A percentile compares a stretch with the other conserved stretches of the same genome.
These are phyloP conservation scores for Periconia macrospinosa DNA, from an alignment of 2,329 filamentous ascomycete species.

Conservation along the genomic window DNA sequence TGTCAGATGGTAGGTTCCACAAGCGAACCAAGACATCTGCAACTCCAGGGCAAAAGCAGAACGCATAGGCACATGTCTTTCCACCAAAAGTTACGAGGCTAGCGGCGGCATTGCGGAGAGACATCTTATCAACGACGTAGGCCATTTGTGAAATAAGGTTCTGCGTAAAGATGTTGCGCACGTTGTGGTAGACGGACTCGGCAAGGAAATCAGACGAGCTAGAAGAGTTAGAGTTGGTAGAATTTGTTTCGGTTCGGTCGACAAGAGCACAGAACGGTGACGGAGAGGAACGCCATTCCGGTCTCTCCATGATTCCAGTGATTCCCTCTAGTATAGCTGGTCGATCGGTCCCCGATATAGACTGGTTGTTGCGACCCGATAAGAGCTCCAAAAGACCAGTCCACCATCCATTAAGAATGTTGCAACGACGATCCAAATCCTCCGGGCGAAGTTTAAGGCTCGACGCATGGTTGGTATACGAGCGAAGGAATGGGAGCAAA, in stretches of 20 bases:
- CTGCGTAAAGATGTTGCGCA: slow-evolving; percentile 81
- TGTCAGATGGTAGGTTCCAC: slow-evolving; percentile 72
- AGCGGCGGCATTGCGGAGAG: slow-evolving; percentile 70
- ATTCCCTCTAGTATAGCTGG: slow-evolving; percentile 78
- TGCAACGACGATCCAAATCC: slow-evolving; percentile 77
- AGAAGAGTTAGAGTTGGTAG: slow-evolving; percentile 61
- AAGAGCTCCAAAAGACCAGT: slow-evolving; percentile 78
- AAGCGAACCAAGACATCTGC: slow-evolving; percentile 80
- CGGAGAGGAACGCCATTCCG: slow-evolving; percentile 80
- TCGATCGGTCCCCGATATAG: slow-evolving; percentile 80
- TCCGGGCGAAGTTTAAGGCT: slow-evolving; percentile 70
- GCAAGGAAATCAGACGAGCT: slow-evolving; percentile 68
- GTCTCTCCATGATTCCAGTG: slow-evolving; percentile 80
- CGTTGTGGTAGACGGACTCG: slow-evolving; percentile 82
- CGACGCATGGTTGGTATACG: slow-evolving; percentile 68
- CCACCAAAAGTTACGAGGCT: slow-evolving; percentile 78
- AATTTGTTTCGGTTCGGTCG: slow-evolving; percentile 54
- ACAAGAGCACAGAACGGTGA: slow-evolving; percentile 66
- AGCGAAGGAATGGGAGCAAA: slow-evolving; percentile 76
- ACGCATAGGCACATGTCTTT: slow-evolving; percentile 88
- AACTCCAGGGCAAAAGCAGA: slow-evolving; percentile 87
- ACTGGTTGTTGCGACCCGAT: slow-evolving; percentile 72
- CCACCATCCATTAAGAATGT: slow-evolving; percentile 92
- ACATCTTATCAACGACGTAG: slow-evolving; percentile 88
- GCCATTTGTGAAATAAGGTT: slow-evolving; percentile 82